Evolutionary conservation across 495 filamentous ascomycete species (phyloP), one percentile per base, ranked within the genome.

Genomic region (Staphylotrichum longicolle): DNA sequence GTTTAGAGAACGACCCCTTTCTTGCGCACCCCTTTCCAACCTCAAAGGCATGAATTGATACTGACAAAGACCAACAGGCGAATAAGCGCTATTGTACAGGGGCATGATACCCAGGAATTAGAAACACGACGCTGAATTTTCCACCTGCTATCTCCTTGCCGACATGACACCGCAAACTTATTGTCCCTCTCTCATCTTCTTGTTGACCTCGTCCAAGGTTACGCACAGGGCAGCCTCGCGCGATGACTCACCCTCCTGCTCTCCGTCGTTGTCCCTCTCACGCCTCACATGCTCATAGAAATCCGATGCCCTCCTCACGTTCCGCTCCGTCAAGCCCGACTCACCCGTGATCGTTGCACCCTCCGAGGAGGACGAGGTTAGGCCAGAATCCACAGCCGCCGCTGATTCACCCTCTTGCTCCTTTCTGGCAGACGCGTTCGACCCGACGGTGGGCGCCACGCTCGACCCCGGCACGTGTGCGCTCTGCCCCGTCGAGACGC

Each of bases 101-200:
- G 42, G 5, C 15, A 7, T 14, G 27, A 55, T 48, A 48, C 55
- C 55, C 15, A 30, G 15, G n/a, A 32, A 48, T 57, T 27, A 45
- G 32, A 55, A 45, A 54, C n/a, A 9, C 41, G 46, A 12, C 41
- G 33, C 15, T 47, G 7, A 20, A 39, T 11, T 41, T 9, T 40
- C 54, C 14, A 41, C 14, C 30, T 12, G 34, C 55, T 2, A 7
- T 46, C 53, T 11, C 45, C 5, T n/a, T 15, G 1, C 20, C 40
- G 6, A 3, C 5, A 35, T 48, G 37, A 40, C 32, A 5, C n/a
- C 51, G 5, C 51, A 3, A 14, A 8, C 33, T 14, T 44, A 46
- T 14, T 15, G 15, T 34, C 32, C n/a, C 44, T 20, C 32, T 27
- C 55, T 50, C 11, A 45, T 6, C 20, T 49, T 49, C 33, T 20